Conservation (phyloP, 2,329 filamentous ascomycete genomes). For the Claviceps pazoutovae region DNA sequence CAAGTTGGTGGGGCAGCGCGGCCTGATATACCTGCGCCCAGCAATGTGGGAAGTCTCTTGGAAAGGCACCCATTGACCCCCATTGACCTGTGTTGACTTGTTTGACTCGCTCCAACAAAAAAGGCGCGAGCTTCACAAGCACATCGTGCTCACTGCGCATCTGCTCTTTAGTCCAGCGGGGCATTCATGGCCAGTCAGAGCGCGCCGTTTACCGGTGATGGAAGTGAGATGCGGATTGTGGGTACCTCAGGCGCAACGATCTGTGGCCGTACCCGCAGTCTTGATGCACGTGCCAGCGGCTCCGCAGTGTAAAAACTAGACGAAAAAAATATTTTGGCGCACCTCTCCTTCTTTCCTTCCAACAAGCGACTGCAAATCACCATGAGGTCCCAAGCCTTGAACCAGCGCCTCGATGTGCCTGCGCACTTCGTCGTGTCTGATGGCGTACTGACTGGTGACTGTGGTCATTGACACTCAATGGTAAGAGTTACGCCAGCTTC, state of each 20-base stretch:
- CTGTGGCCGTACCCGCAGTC: not conserved
- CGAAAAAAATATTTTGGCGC: not conserved
- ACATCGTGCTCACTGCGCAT: too few species aligned
- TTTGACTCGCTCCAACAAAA: too few species aligned
- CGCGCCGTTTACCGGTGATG: too few species aligned
- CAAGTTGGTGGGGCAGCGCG: constrained; percentile 2
- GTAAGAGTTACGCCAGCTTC: not conserved
- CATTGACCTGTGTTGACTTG: too few species aligned
- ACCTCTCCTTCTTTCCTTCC: not conserved
- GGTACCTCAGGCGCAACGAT: not conserved
- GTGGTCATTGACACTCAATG: not conserved
- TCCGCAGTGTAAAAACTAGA: not conserved
- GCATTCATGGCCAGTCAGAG: too few species aligned
- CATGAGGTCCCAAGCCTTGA: not conserved
- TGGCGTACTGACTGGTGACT: not conserved
- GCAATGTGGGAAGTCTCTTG: not conserved
- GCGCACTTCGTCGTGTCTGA: too few species aligned
- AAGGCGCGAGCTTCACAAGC: too few species aligned
- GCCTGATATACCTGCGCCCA: not conserved
- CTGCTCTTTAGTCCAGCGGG: too few species aligned
- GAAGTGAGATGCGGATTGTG: too few species aligned
- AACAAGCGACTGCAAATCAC: not conserved
- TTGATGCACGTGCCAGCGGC: constrained; percentile 1
- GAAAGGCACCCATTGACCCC: too few species aligned
- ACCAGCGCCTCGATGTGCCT: not conserved